These are phyloP conservation scores for Suhomyces bokatorum DNA, from an alignment of 1,139 yeast genomes.

Conservation along the genomic window DNA sequence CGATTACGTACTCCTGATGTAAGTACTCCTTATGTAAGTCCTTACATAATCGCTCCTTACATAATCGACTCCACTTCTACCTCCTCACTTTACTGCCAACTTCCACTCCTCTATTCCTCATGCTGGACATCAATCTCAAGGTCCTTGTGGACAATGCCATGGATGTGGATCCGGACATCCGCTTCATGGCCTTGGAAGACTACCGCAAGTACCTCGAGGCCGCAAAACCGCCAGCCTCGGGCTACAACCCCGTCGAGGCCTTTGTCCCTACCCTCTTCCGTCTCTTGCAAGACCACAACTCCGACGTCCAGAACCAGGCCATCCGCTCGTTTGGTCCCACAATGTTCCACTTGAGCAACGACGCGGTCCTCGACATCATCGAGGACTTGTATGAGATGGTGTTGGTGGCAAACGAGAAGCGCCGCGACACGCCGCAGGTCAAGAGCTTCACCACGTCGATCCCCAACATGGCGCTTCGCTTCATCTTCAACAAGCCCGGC, in stretches of 20 bases:
- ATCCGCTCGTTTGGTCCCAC: slow-evolving; percentile 55
- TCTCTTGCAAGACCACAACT: slow-evolving; percentile 60
- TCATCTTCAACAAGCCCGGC: slow-evolving; percentile 30
- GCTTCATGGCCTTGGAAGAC: slow-evolving; percentile 87
- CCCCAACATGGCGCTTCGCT: slow-evolving; percentile 69
- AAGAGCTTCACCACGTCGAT: slow-evolving; percentile 59
- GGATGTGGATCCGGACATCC: slow-evolving; percentile 77
- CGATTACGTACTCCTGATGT: too few relatives aligned
- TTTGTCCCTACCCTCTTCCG: slow-evolving; percentile 53
- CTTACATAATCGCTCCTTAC: too few relatives aligned
- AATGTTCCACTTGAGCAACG: slow-evolving; percentile 30
- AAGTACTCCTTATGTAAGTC: too few relatives aligned
- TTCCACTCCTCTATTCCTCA: too few relatives aligned
- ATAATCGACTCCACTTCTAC: too few relatives aligned
- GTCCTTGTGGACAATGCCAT: slow-evolving; percentile 49
- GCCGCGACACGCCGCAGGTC: slow-evolving; percentile 26
- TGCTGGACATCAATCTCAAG: slow-evolving; percentile 20
- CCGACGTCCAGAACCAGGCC: slow-evolving; percentile 81
- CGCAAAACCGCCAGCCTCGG: slow-evolving; percentile 2
- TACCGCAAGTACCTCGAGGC: slow-evolving; percentile 48
- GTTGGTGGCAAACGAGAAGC: slow-evolving; percentile 24
- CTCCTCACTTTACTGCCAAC: too few relatives aligned
- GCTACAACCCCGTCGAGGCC: slow-evolving; percentile 28
- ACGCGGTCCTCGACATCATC: slow-evolving; percentile 27
- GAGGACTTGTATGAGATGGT: slow-evolving; percentile 27